Conservation (phyloP, 805 yeast species). For the Metschnikowia lochheadii region DNA sequence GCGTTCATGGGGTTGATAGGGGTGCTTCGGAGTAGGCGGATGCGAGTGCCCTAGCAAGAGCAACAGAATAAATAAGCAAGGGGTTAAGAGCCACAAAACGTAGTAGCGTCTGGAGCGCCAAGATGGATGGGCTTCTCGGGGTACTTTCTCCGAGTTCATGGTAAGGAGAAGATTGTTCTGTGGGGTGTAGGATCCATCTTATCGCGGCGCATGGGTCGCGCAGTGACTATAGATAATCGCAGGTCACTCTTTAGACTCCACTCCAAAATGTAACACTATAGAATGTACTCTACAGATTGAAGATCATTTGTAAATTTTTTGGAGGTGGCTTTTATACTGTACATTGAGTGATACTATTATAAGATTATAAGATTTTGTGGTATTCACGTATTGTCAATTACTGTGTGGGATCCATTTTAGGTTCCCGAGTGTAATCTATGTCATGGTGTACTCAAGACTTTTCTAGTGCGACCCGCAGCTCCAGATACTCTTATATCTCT, state of each 20-base stretch:
- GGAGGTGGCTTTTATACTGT: too few species aligned
- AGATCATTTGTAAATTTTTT: too few species aligned
- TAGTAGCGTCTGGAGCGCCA: not conserved
- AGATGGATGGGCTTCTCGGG: not conserved
- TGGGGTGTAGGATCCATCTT: slow-evolving; percentile 2
- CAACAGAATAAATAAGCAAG: not conserved
- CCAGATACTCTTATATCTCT: too few species aligned
- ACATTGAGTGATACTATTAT: too few species aligned
- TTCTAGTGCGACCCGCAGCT: too few species aligned
- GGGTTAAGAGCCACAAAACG: not conserved
- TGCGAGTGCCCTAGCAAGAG: not conserved
- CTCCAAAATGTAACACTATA: too few species aligned
- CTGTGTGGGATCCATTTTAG: too few species aligned
- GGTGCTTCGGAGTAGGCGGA: not conserved
- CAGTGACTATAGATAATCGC: not conserved
- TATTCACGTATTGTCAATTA: too few species aligned
- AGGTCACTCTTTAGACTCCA: not conserved
- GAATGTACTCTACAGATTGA: too few species aligned
- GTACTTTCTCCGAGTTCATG: not conserved
- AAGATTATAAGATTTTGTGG: too few species aligned
- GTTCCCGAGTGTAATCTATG: too few species aligned
- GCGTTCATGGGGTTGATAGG: slow-evolving; percentile 1
- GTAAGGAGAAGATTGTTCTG: not conserved
- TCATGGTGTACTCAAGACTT: too few species aligned
- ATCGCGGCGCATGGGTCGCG: slow-evolving; percentile 1